phyloP scores from a whole-genome alignment of 1,284 basidiomycete species.

The Marasmius fiardii region DNA sequence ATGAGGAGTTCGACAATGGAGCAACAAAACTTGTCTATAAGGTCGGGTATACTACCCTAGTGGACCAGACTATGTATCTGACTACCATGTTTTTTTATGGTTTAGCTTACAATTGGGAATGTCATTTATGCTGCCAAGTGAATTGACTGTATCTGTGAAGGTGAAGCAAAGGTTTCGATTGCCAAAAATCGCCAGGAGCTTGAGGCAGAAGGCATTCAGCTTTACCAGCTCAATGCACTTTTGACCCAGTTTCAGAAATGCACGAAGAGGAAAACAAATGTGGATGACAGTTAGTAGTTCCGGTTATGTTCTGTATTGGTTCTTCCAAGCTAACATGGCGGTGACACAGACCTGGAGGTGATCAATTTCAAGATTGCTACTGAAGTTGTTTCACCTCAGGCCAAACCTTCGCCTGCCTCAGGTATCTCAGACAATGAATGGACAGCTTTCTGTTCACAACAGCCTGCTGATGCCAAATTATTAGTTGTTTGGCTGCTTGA shows the following conservation, averaged over 20 bases:
- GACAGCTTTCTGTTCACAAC: no score
- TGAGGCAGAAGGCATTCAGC: background rate
- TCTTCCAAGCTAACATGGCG: background rate
- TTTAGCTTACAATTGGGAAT: no score
- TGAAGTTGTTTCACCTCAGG: background rate
- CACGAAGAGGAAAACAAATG: background rate
- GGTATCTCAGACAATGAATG: background rate
- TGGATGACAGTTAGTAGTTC: background rate
- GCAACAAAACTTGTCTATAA: no score
- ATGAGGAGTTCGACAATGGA: no score
- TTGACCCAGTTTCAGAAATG: background rate
- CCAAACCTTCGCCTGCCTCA: background rate
- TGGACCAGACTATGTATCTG: no score
- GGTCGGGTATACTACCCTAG: no score
- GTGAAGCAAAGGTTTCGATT: background rate
- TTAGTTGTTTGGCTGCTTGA: constrained; percentile 9
- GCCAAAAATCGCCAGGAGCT: no score
- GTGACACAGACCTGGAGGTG: background rate
- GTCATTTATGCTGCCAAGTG: background rate
- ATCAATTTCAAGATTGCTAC: background rate
- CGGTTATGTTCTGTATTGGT: background rate
- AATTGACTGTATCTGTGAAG: background rate
- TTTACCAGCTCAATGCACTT: background rate
- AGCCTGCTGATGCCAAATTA: background rate
- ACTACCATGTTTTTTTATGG: no score